A percentile compares a stretch with the other conserved stretches of the same genome.
phyloP scores from a whole-genome alignment of 306 rosid species.

The Pachyrhizus erosus region DNA sequence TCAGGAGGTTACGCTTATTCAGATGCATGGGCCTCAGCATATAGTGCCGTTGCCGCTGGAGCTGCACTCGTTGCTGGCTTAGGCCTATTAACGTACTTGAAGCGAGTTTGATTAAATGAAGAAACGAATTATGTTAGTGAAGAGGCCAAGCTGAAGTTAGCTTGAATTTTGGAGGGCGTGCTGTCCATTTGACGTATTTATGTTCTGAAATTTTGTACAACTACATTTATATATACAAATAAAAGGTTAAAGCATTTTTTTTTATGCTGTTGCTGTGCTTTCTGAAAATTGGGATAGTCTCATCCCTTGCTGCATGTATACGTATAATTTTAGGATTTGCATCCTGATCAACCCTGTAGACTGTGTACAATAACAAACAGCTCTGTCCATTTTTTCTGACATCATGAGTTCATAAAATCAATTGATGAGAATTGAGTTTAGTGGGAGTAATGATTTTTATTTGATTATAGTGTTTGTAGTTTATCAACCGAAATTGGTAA shows the following conservation, averaged over 20 bases:
- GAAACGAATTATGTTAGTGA: conserved; percentile 4
- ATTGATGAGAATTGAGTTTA: conserved; percentile 16
- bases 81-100: conserved; percentile 79
- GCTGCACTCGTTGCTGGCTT: conserved; percentile 94
- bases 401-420: conserved; percentile 33
- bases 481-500: not conserved
- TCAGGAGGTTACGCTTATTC: conserved; percentile 58
- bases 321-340: conserved; percentile 40
- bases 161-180: conserved; percentile 28
- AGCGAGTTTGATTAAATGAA: conserved; percentile 47
- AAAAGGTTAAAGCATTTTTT: conserved; percentile 22
- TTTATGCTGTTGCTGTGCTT: conserved; percentile 12
- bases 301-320: conserved; percentile 45
- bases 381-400: conserved; percentile 34
- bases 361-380: conserved; percentile 42
- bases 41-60: conserved; percentile 87
- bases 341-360: conserved; percentile 42
- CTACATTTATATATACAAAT: conserved; percentile 23
- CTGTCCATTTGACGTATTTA: conserved; percentile 32
- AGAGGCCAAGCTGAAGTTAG: conserved; percentile 43
- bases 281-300: conserved; percentile 38
- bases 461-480: not conserved
- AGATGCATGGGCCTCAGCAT: conserved; percentile 96
- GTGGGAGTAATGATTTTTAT: not conserved
- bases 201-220: conserved; percentile 44